Evolutionary conservation across 1,139 yeast genomes (phyloP), one percentile per base, ranked within the genome.

Genomic region (Suhomyces kunorum): DNA sequence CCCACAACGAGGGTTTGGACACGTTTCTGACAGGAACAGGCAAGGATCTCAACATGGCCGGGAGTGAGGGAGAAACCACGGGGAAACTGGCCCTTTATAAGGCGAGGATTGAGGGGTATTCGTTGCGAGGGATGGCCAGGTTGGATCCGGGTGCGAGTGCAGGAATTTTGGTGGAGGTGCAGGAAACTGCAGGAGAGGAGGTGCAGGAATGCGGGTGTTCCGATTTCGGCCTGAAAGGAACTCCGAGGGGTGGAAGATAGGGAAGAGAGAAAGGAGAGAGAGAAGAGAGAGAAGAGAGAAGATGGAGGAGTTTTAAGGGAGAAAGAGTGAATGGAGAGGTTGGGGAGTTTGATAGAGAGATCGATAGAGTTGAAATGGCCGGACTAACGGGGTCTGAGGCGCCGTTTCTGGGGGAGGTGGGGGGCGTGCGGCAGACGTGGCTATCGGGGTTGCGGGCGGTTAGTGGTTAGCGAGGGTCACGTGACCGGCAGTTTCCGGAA

Each of bases 101-200:
- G 24, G 12, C 11, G 15, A 18, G 32, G 19, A 17, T 29, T 29
- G 32, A 29, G 32, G 32, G 32, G 32, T 29, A 29, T 29, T 29
- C 9, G 25, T 29, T 24, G 31, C 31, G 32, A 18, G 26, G 31
- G 36, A 34, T 17, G 27, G 34, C 14, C 38, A 34, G 38, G 38
- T 28, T 22, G 18, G 38, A 28, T 28, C 38, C 38, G 38, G 38
- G 38, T 34, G 38, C n/a, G 25, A 15, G 19, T 34, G 30, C 36
- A 23, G 19, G 12, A 11, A 8, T n/a, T 8, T 14, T 24, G 13
- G 32, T 27, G 32, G 24, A 9, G 24, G 24, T 20, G 24, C 24
- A 20, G 24, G 24, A 20, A n/a, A n/a, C n/a, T n/a, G n/a, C 24
- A n/a, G 24, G 13, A 24, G 16, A 29, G 32, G 32, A 16, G 32